phyloP scores from a whole-genome alignment of 2,329 filamentous ascomycete genomes.

The Metarhizium anisopliae region DNA sequence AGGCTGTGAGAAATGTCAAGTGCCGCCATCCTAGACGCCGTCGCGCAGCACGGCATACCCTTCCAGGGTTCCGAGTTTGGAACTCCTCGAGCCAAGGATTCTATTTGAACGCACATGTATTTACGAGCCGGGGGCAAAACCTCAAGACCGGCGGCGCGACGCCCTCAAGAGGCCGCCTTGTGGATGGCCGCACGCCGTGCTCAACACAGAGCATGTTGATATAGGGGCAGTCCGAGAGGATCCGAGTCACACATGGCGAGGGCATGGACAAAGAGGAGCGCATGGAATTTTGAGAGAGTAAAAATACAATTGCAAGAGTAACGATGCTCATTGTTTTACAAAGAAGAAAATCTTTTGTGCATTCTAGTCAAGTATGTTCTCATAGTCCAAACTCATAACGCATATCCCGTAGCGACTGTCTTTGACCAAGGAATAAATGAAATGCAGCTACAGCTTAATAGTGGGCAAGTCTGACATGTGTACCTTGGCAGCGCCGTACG shows the following conservation, averaged over 20 bases:
- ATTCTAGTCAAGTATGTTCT: too few species aligned
- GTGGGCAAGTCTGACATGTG: conserved; percentile 26
- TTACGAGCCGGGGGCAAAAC: too few species aligned
- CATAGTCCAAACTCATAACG: not conserved
- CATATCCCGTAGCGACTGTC: not conserved
- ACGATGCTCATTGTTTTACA: not conserved
- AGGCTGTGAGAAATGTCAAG: too few species aligned
- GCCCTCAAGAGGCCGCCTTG: too few species aligned
- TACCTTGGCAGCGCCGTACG: conserved; percentile 37
- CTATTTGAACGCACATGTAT: too few species aligned
- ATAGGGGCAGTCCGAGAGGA: not conserved
- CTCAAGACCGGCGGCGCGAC: too few species aligned
- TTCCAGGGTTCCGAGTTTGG: too few species aligned
- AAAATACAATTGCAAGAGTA: not conserved
- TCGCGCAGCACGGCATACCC: too few species aligned
- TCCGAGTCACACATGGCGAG: not conserved
- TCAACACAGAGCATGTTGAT: too few species aligned
- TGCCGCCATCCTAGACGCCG: too few species aligned
- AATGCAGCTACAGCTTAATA: not conserved
- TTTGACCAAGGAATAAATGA: not conserved
- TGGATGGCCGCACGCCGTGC: too few species aligned
- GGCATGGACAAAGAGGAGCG: not conserved
- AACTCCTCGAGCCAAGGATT: too few species aligned
- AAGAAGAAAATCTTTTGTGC: not conserved
- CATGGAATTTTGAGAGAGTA: not conserved